These are phyloP conservation scores for Tremella mesenterica DNA, from an alignment of 768 basidiomycete species.

Conservation along the genomic window DNA sequence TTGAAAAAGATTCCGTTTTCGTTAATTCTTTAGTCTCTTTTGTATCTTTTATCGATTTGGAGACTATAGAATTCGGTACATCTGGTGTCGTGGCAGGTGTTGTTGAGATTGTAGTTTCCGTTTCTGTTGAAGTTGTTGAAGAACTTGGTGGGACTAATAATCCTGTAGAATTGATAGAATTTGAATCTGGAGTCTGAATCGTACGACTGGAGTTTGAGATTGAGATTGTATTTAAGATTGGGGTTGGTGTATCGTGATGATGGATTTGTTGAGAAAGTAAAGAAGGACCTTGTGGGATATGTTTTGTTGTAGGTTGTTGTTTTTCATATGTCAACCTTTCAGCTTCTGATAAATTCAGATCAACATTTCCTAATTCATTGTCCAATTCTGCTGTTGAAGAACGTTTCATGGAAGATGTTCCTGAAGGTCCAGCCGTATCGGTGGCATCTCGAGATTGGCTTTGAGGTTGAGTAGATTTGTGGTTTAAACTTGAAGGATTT, in stretches of 20 bases:
- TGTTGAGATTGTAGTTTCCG: too few species aligned
- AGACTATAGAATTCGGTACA: constrained; percentile 20
- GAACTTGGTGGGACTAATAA: constrained; percentile 26
- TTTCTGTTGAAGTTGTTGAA: too few species aligned
- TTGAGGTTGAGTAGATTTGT: too few species aligned
- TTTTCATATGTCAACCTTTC: constrained; percentile 41
- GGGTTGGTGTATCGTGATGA: constrained; percentile 11
- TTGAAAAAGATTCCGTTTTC: constrained; percentile 16
- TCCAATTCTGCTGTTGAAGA: constrained; percentile 51
- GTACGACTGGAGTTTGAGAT: too few species aligned
- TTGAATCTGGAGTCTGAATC: constrained; percentile 8
- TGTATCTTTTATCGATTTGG: too few species aligned
- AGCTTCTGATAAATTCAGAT: constrained; percentile 31
- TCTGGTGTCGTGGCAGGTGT: constrained; percentile 39
- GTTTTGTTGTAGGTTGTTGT: constrained; percentile 22
- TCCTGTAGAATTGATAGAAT: constrained; percentile 15
- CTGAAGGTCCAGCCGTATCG: background rate
- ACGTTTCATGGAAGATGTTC: background rate
- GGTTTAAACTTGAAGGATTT: too few species aligned
- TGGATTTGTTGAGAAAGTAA: constrained; percentile 60
- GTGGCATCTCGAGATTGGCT: too few species aligned
- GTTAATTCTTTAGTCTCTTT: too few species aligned
- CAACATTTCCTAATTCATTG: constrained; percentile 48
- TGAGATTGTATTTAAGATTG: constrained; percentile 6
- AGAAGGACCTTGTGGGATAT: constrained; percentile 53